phyloP scores from a whole-genome alignment of 768 basidiomycete species.

The Fomitopsis serialis region DNA sequence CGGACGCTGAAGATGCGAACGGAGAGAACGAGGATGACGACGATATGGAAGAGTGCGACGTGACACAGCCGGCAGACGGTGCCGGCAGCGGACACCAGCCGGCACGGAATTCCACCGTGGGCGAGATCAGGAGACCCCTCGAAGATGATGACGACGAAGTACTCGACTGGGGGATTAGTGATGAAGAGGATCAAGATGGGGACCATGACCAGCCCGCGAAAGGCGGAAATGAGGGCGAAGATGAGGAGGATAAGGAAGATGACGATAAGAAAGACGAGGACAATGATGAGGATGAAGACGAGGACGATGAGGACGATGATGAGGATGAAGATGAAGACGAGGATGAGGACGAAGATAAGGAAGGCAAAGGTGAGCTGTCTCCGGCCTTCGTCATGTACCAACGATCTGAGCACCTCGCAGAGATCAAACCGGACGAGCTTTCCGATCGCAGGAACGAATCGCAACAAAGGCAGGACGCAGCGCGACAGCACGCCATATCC shows the following conservation, averaged over 20 bases:
- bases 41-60: not conserved
- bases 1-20: not conserved
- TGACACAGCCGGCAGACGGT: not conserved
- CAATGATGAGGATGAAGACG: not conserved
- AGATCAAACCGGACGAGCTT: too few relatives aligned
- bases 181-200: not conserved
- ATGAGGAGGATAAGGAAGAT: not conserved
- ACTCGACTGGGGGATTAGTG: not conserved
- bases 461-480: too few relatives aligned
- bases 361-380: too few relatives aligned
- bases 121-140: not conserved
- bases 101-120: not conserved
- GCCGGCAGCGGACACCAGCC: not conserved
- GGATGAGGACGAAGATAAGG: not conserved
- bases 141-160: not conserved
- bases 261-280: not conserved
- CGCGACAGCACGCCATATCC: too few relatives aligned
- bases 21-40: not conserved
- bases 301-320: not conserved
- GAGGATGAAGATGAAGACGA: not conserved
- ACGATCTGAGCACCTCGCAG: too few relatives aligned
- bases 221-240: too few relatives aligned
- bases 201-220: not conserved
- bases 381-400: too few relatives aligned
- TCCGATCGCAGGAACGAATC: too few relatives aligned